Conservation (phyloP, 2,329 filamentous ascomycete genomes). For the Acephala macrosclerotiorum region DNA sequence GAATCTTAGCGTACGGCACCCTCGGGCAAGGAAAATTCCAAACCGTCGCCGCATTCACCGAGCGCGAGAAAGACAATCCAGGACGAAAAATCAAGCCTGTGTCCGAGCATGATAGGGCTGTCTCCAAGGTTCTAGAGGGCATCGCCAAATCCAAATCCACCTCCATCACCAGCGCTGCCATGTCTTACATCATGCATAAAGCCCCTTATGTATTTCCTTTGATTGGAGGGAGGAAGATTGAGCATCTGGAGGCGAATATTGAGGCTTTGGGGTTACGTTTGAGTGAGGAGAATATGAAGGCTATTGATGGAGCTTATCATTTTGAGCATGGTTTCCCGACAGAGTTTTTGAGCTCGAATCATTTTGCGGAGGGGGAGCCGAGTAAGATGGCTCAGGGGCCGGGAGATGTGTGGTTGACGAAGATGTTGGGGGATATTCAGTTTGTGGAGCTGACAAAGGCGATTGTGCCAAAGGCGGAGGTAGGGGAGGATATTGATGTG, state of each 20-base stretch:
- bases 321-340: conserved; percentile 16
- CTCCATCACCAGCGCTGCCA: conserved; percentile 57
- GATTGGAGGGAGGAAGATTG: conserved; percentile 62
- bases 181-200: conserved; percentile 65
- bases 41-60: conserved; percentile 43
- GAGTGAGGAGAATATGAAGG: conserved; percentile 57
- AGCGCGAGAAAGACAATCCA: conserved; percentile 46
- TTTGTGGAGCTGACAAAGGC: conserved; percentile 1
- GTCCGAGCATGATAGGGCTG: conserved; percentile 50
- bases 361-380: background rate
- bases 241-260: conserved; percentile 64
- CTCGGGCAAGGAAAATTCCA: conserved; percentile 56
- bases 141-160: conserved; percentile 20
- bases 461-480: conserved; percentile 1
- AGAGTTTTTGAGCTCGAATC: conserved; percentile 12
- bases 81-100: conserved; percentile 43
- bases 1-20: conserved; percentile 59
- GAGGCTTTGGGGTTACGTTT: conserved; percentile 58
- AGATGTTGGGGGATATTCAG: conserved; percentile 3
- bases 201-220: conserved; percentile 64
- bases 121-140: conserved; percentile 39
- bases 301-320: conserved; percentile 52
- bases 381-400: background rate
- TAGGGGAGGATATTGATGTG: background rate
- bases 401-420: conserved; percentile 17